phyloP scores from a whole-genome alignment of 305 asterid genomes.

The Rubia tinctorum region DNA sequence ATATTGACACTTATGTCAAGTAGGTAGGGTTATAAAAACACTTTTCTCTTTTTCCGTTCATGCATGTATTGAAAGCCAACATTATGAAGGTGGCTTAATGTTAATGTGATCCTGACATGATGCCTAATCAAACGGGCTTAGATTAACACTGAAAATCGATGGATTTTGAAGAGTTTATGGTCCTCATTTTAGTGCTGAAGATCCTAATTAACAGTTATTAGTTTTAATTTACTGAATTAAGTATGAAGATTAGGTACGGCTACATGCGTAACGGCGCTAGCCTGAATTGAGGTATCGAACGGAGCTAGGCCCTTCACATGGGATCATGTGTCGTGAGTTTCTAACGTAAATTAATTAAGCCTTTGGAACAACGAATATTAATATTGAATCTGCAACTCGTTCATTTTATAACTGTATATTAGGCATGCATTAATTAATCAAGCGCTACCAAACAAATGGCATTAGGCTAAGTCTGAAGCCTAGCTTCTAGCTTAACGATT shows the following conservation, averaged over 20 bases:
- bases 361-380: background rate
- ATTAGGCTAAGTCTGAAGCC: too few relatives aligned
- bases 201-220: too few relatives aligned
- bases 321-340: constrained; percentile 15
- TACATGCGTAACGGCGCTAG: constrained; percentile 9
- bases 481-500: too few relatives aligned
- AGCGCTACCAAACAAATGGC: background rate
- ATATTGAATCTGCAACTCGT: background rate
- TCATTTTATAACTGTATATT: too few relatives aligned
- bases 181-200: too few relatives aligned
- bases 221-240: background rate
- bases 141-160: too few relatives aligned
- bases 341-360: background rate
- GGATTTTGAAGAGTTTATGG: too few relatives aligned
- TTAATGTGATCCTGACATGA: background rate
- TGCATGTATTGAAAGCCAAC: background rate
- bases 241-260: background rate
- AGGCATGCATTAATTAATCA: background rate
- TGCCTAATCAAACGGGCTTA: background rate
- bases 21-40: too few relatives aligned
- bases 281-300: constrained; percentile 2
- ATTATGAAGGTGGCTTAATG: too few relatives aligned
- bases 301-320: constrained; percentile 13
- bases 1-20: too few relatives aligned
- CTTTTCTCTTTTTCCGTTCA: too few relatives aligned